These are phyloP conservation scores for Staphylotrichum longicolle DNA, from an alignment of 495 filamentous ascomycete genomes.

Conservation along the genomic window DNA sequence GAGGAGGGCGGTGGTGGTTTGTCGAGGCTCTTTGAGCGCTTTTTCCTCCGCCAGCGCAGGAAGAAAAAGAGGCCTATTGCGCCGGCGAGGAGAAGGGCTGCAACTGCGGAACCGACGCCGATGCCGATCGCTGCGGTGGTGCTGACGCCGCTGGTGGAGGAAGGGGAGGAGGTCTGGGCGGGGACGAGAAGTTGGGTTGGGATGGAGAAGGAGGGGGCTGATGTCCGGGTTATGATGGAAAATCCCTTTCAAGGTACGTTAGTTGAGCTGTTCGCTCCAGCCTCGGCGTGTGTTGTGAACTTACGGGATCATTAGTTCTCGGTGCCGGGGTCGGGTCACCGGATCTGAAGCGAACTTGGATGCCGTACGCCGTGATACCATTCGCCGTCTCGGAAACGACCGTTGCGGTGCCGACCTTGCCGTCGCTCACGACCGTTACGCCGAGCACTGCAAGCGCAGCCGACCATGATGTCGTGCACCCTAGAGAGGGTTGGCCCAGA, in stretches of 20 bases:
- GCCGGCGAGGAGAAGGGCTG: conserved; percentile 19
- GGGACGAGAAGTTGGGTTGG: conserved; percentile 10
- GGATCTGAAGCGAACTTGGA: conserved; percentile 30
- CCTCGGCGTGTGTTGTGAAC: neutral
- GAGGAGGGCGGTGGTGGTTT: neutral
- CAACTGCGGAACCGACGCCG: conserved; percentile 30
- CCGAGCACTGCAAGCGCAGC: conserved; percentile 18
- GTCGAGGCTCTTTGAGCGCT: no score
- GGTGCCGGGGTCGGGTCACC: conserved; percentile 12
- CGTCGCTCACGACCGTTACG: conserved; percentile 23
- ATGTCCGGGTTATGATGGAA: conserved; percentile 4
- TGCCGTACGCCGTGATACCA: conserved; percentile 28
- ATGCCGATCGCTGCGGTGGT: conserved; percentile 32
- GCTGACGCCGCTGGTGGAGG: conserved; percentile 21
- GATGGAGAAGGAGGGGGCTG: conserved; percentile 6
- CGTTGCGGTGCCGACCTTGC: conserved; percentile 16
- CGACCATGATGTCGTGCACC: conserved; percentile 28
- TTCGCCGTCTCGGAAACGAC: conserved; percentile 21
- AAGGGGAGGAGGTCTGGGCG: neutral
- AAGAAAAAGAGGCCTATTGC: conserved; percentile 26
- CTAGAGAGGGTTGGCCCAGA: conserved; percentile 14
- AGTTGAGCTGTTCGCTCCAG: neutral
- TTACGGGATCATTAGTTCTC: conserved; percentile 11
- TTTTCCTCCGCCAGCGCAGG: conserved; percentile 24
- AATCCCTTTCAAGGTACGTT: conserved; percentile 9